Percentiles rank a stretch among this genome's conserved stretches.
phyloP scores from a whole-genome alignment of 1,284 basidiomycete genomes.

The Ganoderma meredithae region DNA sequence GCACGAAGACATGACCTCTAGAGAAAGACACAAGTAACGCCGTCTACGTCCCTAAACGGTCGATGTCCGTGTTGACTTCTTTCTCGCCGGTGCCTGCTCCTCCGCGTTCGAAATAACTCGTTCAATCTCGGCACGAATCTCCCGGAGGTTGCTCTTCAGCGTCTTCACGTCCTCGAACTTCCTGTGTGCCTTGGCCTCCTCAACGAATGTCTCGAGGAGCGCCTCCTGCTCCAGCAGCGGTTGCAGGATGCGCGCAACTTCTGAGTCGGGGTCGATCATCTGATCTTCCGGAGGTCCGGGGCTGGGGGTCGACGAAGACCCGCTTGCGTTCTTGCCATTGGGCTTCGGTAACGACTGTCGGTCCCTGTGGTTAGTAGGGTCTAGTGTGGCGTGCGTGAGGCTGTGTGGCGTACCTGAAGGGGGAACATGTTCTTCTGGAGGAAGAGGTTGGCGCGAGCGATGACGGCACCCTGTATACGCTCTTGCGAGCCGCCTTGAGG shows the following conservation, averaged over 20 bases:
- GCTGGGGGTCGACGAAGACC: conserved; percentile 33
- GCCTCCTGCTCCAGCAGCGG: conserved; percentile 92
- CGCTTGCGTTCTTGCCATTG: conserved; percentile 39
- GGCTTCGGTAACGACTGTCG: conserved; percentile 69
- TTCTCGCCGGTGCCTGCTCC: conserved; percentile 29
- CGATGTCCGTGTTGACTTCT: conserved; percentile 8
- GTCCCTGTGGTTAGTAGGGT: conserved; percentile 13
- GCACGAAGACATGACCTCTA: neutral
- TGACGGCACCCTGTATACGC: conserved; percentile 84
- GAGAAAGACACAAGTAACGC: neutral
- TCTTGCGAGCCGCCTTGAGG: conserved; percentile 79
- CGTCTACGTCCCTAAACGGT: conserved; percentile 1
- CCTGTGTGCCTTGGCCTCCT: conserved; percentile 82
- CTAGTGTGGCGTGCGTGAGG: neutral
- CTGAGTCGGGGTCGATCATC: conserved; percentile 67
- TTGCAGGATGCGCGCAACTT: conserved; percentile 76
- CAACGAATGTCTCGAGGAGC: conserved; percentile 82
- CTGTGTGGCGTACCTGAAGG: conserved; percentile 62
- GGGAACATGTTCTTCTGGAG: conserved; percentile 91
- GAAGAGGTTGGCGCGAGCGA: conserved; percentile 81
- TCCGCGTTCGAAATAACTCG: conserved; percentile 60
- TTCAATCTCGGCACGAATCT: conserved; percentile 84
- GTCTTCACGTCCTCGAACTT: conserved; percentile 92
- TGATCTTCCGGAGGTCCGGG: conserved; percentile 38
- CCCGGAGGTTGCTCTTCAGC: conserved; percentile 74